Base-by-base conservation (phyloP, 805 yeast species). In the Ogataea zsoltii region DNA sequence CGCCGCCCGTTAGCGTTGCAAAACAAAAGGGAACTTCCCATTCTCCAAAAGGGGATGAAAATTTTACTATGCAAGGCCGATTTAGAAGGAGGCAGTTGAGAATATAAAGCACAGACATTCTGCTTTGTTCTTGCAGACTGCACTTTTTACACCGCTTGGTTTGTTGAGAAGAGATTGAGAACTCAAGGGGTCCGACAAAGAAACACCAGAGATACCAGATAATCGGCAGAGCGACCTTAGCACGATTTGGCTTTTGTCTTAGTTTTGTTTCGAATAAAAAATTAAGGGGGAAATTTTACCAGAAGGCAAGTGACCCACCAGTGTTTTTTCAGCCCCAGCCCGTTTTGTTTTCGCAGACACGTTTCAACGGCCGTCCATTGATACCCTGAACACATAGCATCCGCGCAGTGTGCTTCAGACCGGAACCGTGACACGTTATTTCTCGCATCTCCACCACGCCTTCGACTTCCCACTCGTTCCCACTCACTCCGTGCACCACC, bases 31-130 rank as follows among this genome's bases (percentile, higher is more conserved):
- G 43, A 40, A 39, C 25, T 30, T 26, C 25, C 33, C 32, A 15
- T 40, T 29, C 41, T 21, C 41, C 41, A 38, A 41, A 41, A 34
- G 44, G 44, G 44, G 39, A 33, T n/a, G 39, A 41, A 41, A 41
- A 33, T 26, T 34, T 41, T 26, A 25, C 17, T 21, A 15, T 18
- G 34, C 28, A 25, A 33, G 38, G 44, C 38, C 34, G 19, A 30
- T 26, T 34, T 41, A 19, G 38, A 34, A 34, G 44, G 39, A 34
- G 44, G 32, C 28, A 25, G 25, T 16, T 15, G n/a, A 17, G 21
- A 25, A 34, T 41, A 41, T 41, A 41, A 41, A 41, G 44, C 17
- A 41, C 12, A 21, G 26, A 21, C 39, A 33, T 33, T 41, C 38
- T 41, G 44, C 44, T 19, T 32, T 23, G 21, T 40, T 37, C 40